phyloP scores from a whole-genome alignment of 768 basidiomycete species.

The Myochromella boudieri region DNA sequence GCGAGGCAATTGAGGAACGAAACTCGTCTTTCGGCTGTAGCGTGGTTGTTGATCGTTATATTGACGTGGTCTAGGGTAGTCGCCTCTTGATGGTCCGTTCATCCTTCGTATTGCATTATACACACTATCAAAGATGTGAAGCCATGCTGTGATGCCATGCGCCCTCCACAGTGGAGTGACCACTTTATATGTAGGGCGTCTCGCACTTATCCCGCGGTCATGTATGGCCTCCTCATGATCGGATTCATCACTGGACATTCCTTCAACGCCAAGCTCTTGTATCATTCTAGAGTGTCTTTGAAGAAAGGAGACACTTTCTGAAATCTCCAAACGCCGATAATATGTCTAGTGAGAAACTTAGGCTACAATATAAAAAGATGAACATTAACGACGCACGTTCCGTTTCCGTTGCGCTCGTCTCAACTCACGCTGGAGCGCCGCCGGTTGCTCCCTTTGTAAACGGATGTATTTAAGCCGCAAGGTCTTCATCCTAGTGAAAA shows the following conservation, averaged over 20 bases:
- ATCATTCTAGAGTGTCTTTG: constrained; percentile 17
- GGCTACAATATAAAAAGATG: too few species aligned
- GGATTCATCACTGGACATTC: constrained; percentile 27
- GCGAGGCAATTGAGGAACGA: constrained; percentile 15
- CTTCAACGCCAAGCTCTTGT: constrained; percentile 19
- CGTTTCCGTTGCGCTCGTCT: too few species aligned
- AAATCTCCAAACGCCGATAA: constrained; percentile 3
- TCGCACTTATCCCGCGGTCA: too few species aligned
- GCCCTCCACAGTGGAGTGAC: constrained; percentile 18
- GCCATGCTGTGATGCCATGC: constrained; percentile 13
- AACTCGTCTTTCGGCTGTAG: constrained; percentile 7
- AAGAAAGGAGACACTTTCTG: constrained; percentile 7
- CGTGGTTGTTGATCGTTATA: neutral
- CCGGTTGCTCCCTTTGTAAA: neutral
- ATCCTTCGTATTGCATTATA: constrained; percentile 6
- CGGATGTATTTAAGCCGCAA: too few species aligned
- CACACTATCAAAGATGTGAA: constrained; percentile 18
- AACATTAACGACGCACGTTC: too few species aligned
- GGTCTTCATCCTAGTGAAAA: neutral
- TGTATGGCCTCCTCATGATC: constrained; percentile 7
- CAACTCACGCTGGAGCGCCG: neutral
- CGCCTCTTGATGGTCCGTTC: constrained; percentile 6
- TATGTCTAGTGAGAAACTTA: constrained; percentile 1
- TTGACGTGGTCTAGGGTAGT: constrained; percentile 9
- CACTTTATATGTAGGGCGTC: constrained; percentile 7